These are phyloP conservation scores for Globisporangium megalacanthum DNA, from an alignment of 352 stramenopile genomes.

Conservation along the genomic window DNA sequence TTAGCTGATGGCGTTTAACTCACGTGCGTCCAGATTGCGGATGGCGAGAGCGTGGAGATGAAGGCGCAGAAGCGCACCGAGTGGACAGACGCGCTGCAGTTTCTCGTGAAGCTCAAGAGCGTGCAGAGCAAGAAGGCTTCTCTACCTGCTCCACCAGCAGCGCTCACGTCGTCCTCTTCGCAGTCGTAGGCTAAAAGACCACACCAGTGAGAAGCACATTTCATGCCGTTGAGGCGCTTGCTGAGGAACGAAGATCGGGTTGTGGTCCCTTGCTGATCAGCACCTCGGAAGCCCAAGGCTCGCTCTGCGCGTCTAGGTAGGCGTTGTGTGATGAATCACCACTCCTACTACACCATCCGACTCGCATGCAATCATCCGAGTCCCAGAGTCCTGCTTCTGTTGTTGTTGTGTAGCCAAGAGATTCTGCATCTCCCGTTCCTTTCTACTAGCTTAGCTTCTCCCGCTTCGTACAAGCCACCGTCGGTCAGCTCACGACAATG, in stretches of 20 bases:
- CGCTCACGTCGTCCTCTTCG: not conserved
- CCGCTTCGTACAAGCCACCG: too few relatives aligned
- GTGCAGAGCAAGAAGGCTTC: conserved; percentile 21
- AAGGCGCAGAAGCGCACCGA: conserved; percentile 57
- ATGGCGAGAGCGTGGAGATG: conserved; percentile 52
- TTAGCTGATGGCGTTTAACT: not conserved
- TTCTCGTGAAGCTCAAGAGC: conserved; percentile 62
- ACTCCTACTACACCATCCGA: too few relatives aligned
- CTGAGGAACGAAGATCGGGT: too few relatives aligned
- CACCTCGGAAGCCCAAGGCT: too few relatives aligned
- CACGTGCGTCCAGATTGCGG: conserved; percentile 31
- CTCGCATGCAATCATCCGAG: too few relatives aligned
- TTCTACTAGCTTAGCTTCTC: not conserved
- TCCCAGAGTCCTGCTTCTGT: too few relatives aligned
- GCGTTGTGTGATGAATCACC: too few relatives aligned
- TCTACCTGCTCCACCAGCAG: not conserved
- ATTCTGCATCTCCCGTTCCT: not conserved
- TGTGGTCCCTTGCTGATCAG: too few relatives aligned
- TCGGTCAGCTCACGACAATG: not conserved
- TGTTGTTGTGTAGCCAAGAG: not conserved
- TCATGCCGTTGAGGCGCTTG: too few relatives aligned
- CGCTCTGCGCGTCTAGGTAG: too few relatives aligned
- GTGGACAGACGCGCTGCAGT: conserved; percentile 69
- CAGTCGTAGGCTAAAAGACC: not conserved
- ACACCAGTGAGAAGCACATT: not conserved